Evolutionary conservation across 2,329 filamentous ascomycete species (phyloP), one percentile per base, ranked within the genome.

Genomic region (Beauveria sp.): DNA sequence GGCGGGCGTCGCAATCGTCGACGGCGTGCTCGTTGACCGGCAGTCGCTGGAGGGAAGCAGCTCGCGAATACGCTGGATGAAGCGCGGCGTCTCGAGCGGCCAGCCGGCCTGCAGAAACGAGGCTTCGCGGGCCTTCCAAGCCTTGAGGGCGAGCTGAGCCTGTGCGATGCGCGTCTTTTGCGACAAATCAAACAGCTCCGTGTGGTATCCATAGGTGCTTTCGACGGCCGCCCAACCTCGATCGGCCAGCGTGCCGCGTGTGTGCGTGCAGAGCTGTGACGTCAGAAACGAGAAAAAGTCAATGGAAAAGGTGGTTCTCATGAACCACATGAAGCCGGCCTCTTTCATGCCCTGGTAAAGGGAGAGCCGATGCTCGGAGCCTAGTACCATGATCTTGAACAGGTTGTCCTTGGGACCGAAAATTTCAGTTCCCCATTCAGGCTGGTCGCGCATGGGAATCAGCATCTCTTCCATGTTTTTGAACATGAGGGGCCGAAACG

Each of bases 271-370:
- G 14, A 86, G 76, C 67, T 84, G 80, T 5, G 80, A 80, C 0
- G 79, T 78, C 69, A 84, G 76, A 67, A 83, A 83, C 43, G 80
- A 73, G 64, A 85, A 81, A 26, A 85, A 72, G 61, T 84, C 83
- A 53, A 81, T 71, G 66, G 85, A 82, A 69, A 86, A 84, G 66
- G 84, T 79, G 26, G 75, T 71, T 63, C 78, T 77, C 68, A 79
- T 74, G 65, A 80, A 84, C 83, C 83, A 86, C 12, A 80, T 67
- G 67, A 84, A 86, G 1, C 80, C 79, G 0, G 73, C 75, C 26
- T 76, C 72, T 20, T 73, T 70, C 65, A 79, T 73, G 2, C 74
- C 68, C 28, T 75, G 69, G 65, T 82, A 81, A 14, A 79, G 72
- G 9, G 72, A 71, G 10, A 79, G 69, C 60, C 78, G 78, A 64